Base-by-base conservation (phyloP, 163 green algal genomes). In the Scenedesmus sp. region DNA sequence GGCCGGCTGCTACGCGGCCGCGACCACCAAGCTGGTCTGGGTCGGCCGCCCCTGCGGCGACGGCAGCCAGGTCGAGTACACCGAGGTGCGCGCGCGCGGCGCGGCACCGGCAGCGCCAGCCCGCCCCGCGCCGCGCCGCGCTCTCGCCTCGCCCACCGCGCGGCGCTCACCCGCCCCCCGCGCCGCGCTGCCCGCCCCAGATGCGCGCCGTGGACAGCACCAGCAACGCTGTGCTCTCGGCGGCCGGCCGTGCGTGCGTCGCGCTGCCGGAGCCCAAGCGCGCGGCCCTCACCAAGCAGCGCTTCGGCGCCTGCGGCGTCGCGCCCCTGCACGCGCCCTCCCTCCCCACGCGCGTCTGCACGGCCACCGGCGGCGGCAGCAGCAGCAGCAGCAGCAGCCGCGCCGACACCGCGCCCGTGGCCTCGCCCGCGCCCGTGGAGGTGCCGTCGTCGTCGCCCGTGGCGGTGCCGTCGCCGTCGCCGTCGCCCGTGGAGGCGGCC, bases 1-100 rank as follows among this genome's bases (percentile, higher is more conserved):
- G 66, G 20, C 66, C 24, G 29, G 29, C 47, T 75, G 66, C 29
- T 44, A 44, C 5, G 31, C 33, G 7, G 2, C 47, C 14, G 42
- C 29, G 54, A 22, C 31, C 29, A 54, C 45, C 2, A 75, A 63
- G 29, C 66, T 75, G 9, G 18, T 75, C 7, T 75, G 66, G 66
- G 42, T 28, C 6, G 66, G 48, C 48, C 29, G 31, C 17, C 17
- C 50, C 11, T 75, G 66, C 20, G 18, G 31, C 7, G 58, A 45
- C 10, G 66, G 66, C 50, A 33, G 31, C 48, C 48, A 63, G n/a
- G 28, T 75, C 18, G n/a, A 29, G 15, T 75, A 63, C 48, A 34
- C 42, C 28, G 48, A 75, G 48, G 39, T 75, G 10, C 17, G 50
- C 3, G 24, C 66, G 18, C 22, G 56, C 14, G 63, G 57, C 22